phyloP scores from a whole-genome alignment of 495 filamentous ascomycete species.

The Penicillium canariense region DNA sequence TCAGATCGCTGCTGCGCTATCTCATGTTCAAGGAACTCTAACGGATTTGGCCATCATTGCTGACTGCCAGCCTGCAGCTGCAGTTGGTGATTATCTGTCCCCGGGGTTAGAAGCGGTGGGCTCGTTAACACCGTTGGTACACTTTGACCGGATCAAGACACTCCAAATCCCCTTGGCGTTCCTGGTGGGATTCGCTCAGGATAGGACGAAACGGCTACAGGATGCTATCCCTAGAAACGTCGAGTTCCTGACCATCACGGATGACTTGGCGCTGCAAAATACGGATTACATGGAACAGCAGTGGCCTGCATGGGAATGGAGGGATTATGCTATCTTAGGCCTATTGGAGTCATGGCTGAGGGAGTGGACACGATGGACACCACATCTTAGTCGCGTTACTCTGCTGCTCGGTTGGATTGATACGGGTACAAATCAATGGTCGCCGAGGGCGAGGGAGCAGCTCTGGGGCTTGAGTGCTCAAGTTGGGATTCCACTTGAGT shows the following conservation, averaged over 20 bases:
- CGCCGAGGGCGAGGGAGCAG: background rate
- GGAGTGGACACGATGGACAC: too few species aligned
- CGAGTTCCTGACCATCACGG: too few species aligned
- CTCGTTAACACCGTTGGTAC: background rate
- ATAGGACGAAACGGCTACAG: background rate
- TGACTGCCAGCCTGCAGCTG: too few species aligned
- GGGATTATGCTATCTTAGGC: too few species aligned
- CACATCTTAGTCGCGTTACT: too few species aligned
- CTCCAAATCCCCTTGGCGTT: background rate
- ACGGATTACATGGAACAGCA: too few species aligned
- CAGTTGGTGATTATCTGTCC: too few species aligned
- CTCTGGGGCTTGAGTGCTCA: background rate
- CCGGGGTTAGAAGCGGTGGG: too few species aligned
- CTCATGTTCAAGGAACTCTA: conserved; percentile 14
- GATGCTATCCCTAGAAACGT: background rate
- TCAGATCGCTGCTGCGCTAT: conserved; percentile 14
- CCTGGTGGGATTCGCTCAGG: background rate
- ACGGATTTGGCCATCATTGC: conserved; percentile 17
- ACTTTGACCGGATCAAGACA: background rate
- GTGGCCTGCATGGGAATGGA: too few species aligned
- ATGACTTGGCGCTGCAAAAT: too few species aligned
- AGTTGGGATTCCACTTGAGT: background rate
- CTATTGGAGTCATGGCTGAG: too few species aligned
- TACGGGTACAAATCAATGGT: background rate
- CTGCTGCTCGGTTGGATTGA: background rate